phyloP scores from a whole-genome alignment of 2,329 filamentous ascomycete genomes.

The Erysiphe neolycopersici region DNA sequence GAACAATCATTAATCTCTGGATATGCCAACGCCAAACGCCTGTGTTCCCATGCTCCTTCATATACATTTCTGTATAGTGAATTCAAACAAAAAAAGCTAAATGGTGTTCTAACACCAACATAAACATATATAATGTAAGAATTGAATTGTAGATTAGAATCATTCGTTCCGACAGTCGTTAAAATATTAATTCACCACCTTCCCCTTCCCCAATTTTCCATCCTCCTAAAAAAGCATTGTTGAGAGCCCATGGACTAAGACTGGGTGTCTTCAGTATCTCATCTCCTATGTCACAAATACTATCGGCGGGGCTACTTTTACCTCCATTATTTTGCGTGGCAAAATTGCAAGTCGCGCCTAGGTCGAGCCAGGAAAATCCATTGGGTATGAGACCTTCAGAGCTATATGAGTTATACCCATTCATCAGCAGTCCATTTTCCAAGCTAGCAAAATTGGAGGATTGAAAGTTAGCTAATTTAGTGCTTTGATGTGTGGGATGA shows the following conservation, averaged over 20 bases:
- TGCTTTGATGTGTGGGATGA: not conserved
- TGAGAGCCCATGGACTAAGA: not conserved
- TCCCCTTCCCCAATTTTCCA: not conserved
- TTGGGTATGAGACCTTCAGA: not conserved
- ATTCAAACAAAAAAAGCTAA: no score
- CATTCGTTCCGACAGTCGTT: not conserved
- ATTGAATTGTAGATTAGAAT: no score
- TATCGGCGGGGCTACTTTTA: not conserved
- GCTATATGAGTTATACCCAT: not conserved
- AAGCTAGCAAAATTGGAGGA: not conserved
- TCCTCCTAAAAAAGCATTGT: not conserved
- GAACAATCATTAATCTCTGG: no score
- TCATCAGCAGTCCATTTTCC: not conserved
- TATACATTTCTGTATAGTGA: no score
- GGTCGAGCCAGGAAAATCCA: constrained; percentile 12
- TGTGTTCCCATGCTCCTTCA: no score
- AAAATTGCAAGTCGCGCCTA: constrained; percentile 11
- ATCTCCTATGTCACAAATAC: not conserved
- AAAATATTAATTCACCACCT: not conserved
- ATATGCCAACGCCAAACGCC: no score
- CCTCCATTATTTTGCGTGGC: constrained; percentile 9
- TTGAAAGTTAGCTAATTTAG: not conserved
- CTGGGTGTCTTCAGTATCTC: not conserved
- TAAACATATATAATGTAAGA: no score
- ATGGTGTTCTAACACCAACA: no score